A percentile compares a stretch with the other conserved stretches of the same genome.
Evolutionary conservation across 2,329 filamentous ascomycete species (phyloP).

Genomic region (Diaporthe nobilis): DNA sequence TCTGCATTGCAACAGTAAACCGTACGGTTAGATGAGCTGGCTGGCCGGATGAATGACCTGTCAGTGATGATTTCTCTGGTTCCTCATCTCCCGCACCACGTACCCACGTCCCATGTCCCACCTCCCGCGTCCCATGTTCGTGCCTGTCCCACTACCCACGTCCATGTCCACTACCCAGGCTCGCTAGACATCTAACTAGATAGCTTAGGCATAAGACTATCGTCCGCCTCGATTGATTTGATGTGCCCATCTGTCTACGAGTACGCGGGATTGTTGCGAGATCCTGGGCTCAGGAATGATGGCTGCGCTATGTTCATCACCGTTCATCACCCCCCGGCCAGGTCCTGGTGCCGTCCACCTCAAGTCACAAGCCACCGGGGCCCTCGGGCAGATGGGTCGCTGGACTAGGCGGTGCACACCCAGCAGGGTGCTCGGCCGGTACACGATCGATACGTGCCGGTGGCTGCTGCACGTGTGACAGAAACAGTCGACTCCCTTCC

Average conservation of each 20-base stretch:
- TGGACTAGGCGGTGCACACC: background rate
- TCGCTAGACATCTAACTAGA: too few relatives aligned
- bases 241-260: conserved; percentile 1
- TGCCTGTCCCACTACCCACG: conserved; percentile 29
- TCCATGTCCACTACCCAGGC: background rate
- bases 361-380: conserved; percentile 15
- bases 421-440: conserved; percentile 20
- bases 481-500: conserved; percentile 26
- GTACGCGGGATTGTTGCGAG: background rate
- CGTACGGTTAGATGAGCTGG: conserved; percentile 23
- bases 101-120: conserved; percentile 29
- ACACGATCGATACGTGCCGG: conserved; percentile 28
- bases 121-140: conserved; percentile 25
- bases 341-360: background rate
- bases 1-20: conserved; percentile 18
- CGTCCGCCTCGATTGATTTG: conserved; percentile 9
- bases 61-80: conserved; percentile 22
- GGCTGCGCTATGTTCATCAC: conserved; percentile 13
- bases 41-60: conserved; percentile 21
- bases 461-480: conserved; percentile 26
- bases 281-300: conserved; percentile 25
- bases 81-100: conserved; percentile 32
- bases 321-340: background rate
- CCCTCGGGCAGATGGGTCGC: conserved; percentile 2
- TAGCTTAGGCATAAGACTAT: background rate